These are phyloP conservation scores for Backusella luteola DNA, from an alignment of 192 early-diverging fungal genomes.

Conservation along the genomic window DNA sequence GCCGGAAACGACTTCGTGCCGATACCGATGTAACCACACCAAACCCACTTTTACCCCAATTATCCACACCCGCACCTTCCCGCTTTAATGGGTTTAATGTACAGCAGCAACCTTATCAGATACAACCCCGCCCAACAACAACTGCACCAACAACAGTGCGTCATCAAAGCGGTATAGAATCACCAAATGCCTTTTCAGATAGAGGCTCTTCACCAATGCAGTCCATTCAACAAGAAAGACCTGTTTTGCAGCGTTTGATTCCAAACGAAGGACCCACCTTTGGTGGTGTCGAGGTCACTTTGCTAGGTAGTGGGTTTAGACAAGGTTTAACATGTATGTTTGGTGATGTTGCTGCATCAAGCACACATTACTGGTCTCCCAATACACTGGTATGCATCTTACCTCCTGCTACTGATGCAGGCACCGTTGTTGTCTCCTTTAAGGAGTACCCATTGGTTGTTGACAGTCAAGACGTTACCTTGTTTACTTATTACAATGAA, in stretches of 20 bases:
- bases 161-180: not conserved
- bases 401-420: conserved; percentile 65
- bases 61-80: not conserved
- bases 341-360: conserved; percentile 62
- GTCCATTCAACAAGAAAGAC: not conserved
- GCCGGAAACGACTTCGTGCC: conserved; percentile 25
- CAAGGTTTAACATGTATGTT: conserved; percentile 73
- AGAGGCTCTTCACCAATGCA: not conserved
- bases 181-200: not conserved
- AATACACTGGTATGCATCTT: conserved; percentile 73
- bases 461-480: conserved; percentile 35
- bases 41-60: not conserved
- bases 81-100: not conserved
- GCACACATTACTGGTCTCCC: conserved; percentile 66
- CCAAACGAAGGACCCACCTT: conserved; percentile 76
- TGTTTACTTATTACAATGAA: conserved; percentile 60
- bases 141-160: not conserved
- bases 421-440: conserved; percentile 56
- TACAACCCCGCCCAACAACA: not conserved
- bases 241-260: conserved; percentile 52
- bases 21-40: conserved; percentile 17
- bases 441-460: conserved; percentile 35
- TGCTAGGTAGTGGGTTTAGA: conserved; percentile 70
- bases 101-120: not conserved
- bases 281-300: conserved; percentile 75